Percentiles rank a stretch among this genome's conserved stretches.
Evolutionary conservation across 305 asterid genomes (phyloP).

Genomic region (Andrographis paniculata): DNA sequence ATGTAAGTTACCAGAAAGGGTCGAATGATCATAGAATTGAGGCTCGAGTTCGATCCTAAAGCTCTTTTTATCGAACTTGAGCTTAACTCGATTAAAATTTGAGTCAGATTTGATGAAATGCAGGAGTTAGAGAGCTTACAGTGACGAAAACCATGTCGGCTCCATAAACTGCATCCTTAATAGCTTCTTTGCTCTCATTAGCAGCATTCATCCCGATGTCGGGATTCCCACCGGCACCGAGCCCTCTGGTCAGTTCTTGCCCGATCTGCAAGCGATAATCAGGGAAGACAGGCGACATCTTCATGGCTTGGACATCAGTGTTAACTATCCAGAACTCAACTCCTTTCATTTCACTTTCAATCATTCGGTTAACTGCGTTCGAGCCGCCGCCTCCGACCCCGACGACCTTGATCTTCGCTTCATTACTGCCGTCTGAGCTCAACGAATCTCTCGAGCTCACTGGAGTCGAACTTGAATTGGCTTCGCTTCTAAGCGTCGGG

Average conservation of each 20-base stretch:
- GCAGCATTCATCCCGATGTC: constrained; percentile 91
- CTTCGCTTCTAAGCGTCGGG: constrained; percentile 83
- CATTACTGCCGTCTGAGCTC: constrained; percentile 23
- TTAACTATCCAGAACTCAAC: constrained; percentile 96
- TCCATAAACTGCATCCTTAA: constrained; percentile 75
- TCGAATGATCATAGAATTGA: too few relatives aligned
- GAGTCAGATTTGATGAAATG: neutral
- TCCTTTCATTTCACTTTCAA: constrained; percentile 82
- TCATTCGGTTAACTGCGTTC: constrained; percentile 78
- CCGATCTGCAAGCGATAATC: constrained; percentile 84
- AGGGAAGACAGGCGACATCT: constrained; percentile 55
- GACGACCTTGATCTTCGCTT: constrained; percentile 56
- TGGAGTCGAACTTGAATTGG: constrained; percentile 36
- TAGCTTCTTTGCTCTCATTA: constrained; percentile 70
- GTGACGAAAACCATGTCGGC: constrained; percentile 94
- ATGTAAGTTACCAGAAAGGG: constrained; percentile 11
- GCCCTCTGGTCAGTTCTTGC: constrained; percentile 85
- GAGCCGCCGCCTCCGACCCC: constrained; percentile 99
- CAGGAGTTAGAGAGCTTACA: neutral
- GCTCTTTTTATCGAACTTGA: too few relatives aligned
- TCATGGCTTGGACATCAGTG: constrained; percentile 92
- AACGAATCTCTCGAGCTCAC: constrained; percentile 34
- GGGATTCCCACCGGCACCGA: constrained; percentile 98
- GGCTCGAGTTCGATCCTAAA: too few relatives aligned
- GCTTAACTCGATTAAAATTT: too few relatives aligned